Conservation (phyloP, 1,284 basidiomycete genomes). For the Farysia itapuensis region DNA sequence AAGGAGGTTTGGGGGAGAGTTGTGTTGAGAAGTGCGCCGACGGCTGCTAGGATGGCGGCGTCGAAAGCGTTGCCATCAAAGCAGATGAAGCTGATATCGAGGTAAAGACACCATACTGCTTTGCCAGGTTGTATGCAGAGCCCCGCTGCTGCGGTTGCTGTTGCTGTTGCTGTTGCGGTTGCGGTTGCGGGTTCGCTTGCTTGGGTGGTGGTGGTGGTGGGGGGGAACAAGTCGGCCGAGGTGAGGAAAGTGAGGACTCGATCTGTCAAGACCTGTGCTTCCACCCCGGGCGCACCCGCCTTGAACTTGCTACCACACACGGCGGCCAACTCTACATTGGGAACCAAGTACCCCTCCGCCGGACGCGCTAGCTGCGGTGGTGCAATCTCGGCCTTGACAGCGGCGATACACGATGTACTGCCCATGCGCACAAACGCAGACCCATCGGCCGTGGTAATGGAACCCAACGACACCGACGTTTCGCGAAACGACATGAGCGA, state of each 20-base stretch:
- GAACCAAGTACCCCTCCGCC: conserved; percentile 55
- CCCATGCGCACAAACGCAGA: conserved; percentile 34
- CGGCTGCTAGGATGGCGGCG: conserved; percentile 81
- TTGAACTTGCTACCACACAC: conserved; percentile 91
- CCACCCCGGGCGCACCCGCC: conserved; percentile 75
- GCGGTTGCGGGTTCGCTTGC: too few species aligned
- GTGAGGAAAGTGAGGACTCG: conserved; percentile 66
- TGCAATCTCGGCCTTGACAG: conserved; percentile 43
- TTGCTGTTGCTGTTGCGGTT: too few species aligned
- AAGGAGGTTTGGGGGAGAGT: conserved; percentile 72
- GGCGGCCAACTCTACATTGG: conserved; percentile 86
- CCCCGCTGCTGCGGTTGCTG: too few species aligned
- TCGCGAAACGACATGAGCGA: conserved; percentile 19
- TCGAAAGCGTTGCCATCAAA: conserved; percentile 96
- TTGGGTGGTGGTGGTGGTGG: too few species aligned
- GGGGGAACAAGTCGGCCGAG: too few species aligned
- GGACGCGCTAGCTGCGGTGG: conserved; percentile 21
- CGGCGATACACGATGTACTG: conserved; percentile 37
- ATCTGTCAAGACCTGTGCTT: conserved; percentile 42
- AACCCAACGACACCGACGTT: conserved; percentile 21
- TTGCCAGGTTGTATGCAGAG: conserved; percentile 79
- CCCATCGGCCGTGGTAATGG: conserved; percentile 40
- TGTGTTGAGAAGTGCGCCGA: conserved; percentile 77
- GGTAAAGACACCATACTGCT: conserved; percentile 85
- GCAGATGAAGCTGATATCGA: conserved; percentile 92